phyloP scores from a whole-genome alignment of 106 monocot species.

The Dactylorhiza incarnata region DNA sequence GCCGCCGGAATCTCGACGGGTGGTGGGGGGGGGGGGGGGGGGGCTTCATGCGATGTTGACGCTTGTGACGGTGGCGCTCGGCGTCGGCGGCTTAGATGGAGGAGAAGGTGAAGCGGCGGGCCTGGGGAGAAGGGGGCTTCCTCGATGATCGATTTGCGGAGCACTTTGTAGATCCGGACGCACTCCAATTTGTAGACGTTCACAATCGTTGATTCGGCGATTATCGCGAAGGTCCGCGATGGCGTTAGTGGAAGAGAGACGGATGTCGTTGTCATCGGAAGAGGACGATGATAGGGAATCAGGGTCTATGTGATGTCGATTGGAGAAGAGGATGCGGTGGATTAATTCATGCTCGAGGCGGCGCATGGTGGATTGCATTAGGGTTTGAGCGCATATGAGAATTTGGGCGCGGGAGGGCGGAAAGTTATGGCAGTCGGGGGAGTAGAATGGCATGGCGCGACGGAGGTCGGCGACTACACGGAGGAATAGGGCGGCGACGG shows the following conservation, averaged over 20 bases:
- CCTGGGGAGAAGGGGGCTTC: constrained; percentile 30
- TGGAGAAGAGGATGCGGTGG: constrained; percentile 33
- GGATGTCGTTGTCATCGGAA: constrained; percentile 11
- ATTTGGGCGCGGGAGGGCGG: not conserved
- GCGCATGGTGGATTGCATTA: constrained; percentile 31
- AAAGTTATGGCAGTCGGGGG: not conserved
- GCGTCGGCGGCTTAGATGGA: too few relatives aligned
- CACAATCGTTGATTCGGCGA: constrained; percentile 36
- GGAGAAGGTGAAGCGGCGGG: constrained; percentile 6
- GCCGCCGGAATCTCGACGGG: too few relatives aligned
- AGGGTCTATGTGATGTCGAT: constrained; percentile 24
- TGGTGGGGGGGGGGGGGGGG: too few relatives aligned
- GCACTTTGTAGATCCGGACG: too few relatives aligned
- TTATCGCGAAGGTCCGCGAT: constrained; percentile 17
- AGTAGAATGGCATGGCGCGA: constrained; percentile 21
- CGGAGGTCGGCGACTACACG: constrained; percentile 26
- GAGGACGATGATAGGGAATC: constrained; percentile 13
- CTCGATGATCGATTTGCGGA: constrained; percentile 32
- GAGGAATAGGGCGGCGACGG: constrained; percentile 23
- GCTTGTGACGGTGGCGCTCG: too few relatives aligned
- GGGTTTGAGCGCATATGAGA: constrained; percentile 17
- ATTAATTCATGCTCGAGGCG: constrained; percentile 44
- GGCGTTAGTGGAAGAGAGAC: constrained; percentile 1
- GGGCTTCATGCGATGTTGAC: too few relatives aligned
- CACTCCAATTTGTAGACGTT: constrained; percentile 26